Percentiles rank a stretch among this genome's conserved stretches.
These are phyloP conservation scores for Lachancea lanzarotensis DNA, from an alignment of 805 yeast species.

Conservation along the genomic window DNA sequence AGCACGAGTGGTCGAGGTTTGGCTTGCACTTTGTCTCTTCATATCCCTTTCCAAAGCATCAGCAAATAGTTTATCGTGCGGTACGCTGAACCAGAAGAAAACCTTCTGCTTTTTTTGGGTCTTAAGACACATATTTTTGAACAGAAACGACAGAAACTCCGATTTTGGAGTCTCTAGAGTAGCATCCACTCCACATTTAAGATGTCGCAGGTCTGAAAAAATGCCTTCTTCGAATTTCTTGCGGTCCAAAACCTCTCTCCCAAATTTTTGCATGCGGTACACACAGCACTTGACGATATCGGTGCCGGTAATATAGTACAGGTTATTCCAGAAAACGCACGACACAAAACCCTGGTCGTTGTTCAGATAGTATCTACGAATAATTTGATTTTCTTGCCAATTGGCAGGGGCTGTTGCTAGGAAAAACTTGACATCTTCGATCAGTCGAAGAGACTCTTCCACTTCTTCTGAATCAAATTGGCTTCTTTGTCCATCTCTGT, in stretches of 20 bases:
- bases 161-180: slow-evolving; percentile 82
- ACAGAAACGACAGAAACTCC: slow-evolving; percentile 73
- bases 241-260: slow-evolving; percentile 74
- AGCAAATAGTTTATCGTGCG: slow-evolving; percentile 84
- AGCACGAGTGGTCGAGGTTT: slow-evolving; percentile 66
- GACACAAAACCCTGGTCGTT: slow-evolving; percentile 89
- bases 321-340: slow-evolving; percentile 86
- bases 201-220: slow-evolving; percentile 79
- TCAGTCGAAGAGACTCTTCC: slow-evolving; percentile 52
- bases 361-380: slow-evolving; percentile 76
- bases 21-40: slow-evolving; percentile 61
- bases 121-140: slow-evolving; percentile 78
- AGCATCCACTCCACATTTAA: slow-evolving; percentile 84
- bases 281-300: slow-evolving; percentile 91
- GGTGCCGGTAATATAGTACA: slow-evolving; percentile 89
- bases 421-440: slow-evolving; percentile 78
- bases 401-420: slow-evolving; percentile 90
- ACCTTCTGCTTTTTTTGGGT: slow-evolving; percentile 97
- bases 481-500: slow-evolving; percentile 5
- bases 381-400: slow-evolving; percentile 85
- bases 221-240: slow-evolving; percentile 97
- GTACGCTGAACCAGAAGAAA: slow-evolving; percentile 93
- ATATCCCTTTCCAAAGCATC: slow-evolving; percentile 92
- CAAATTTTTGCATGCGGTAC: slow-evolving; percentile 83
- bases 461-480: slow-evolving; percentile 21